Percentiles rank a stretch among this genome's conserved stretches.
Evolutionary conservation across 2,329 filamentous ascomycete species (phyloP).

Genomic region (Rhytidhysteron rufulum): DNA sequence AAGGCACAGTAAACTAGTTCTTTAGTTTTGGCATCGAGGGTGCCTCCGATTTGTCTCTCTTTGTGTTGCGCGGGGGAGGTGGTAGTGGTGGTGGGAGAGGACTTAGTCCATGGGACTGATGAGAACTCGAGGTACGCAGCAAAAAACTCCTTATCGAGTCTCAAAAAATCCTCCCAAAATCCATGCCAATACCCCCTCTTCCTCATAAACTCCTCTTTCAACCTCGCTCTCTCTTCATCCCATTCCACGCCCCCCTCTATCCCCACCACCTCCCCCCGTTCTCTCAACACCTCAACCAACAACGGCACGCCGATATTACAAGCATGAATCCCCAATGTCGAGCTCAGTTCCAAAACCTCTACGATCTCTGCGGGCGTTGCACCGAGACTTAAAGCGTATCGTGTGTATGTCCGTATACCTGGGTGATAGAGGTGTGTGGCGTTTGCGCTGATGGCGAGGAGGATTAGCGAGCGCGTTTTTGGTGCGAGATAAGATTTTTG

Average conservation of each 20-base stretch:
- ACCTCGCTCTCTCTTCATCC: slow-evolving; percentile 31
- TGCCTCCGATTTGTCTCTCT: slow-evolving; percentile 23
- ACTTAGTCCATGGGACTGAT: slow-evolving; percentile 39
- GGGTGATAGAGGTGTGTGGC: slow-evolving; percentile 45
- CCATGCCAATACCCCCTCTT: slow-evolving; percentile 47
- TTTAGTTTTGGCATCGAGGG: slow-evolving; percentile 46
- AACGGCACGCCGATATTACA: slow-evolving; percentile 46
- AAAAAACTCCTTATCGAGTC: slow-evolving; percentile 47
- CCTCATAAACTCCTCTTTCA: slow-evolving; percentile 42
- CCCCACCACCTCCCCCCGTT: slow-evolving; percentile 34
- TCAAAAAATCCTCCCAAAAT: slow-evolving; percentile 44
- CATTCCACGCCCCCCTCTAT: slow-evolving; percentile 22
- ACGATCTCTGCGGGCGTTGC: slow-evolving; percentile 43
- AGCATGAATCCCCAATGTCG: slow-evolving; percentile 46
- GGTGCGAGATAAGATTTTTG: slow-evolving; percentile 32
- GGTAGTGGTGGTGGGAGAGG: slow-evolving; percentile 1
- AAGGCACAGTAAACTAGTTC: slow-evolving; percentile 49
- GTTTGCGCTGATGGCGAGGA: slow-evolving; percentile 41
- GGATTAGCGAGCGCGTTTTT: slow-evolving; percentile 43
- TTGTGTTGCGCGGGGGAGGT: slow-evolving; percentile 7
- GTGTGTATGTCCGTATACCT: slow-evolving; percentile 39
- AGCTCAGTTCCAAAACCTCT: slow-evolving; percentile 43
- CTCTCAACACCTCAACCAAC: slow-evolving; percentile 45
- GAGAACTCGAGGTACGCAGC: slow-evolving; percentile 46
- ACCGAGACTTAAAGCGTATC: slow-evolving; percentile 37